These are phyloP conservation scores for Brettanomyces bruxellensis DNA, from an alignment of 805 yeast species.

Conservation along the genomic window DNA sequence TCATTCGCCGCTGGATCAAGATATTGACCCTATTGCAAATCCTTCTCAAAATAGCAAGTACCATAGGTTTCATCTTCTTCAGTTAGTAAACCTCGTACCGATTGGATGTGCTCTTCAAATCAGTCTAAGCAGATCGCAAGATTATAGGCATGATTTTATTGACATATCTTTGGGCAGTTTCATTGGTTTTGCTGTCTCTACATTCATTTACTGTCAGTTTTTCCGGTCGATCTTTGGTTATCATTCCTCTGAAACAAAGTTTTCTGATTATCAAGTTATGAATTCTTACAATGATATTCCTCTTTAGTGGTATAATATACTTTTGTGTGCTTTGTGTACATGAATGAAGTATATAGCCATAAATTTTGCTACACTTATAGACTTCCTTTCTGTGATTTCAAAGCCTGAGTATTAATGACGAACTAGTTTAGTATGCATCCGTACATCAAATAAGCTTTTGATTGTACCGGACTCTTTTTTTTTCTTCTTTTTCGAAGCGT, in stretches of 20 bases:
- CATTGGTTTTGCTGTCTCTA: slow-evolving; percentile 51
- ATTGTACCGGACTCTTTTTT: too few species aligned
- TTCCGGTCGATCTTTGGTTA: slow-evolving; percentile 11
- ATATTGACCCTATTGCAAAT: neutral
- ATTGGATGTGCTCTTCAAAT: slow-evolving; percentile 57
- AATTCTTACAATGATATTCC: slow-evolving; percentile 4
- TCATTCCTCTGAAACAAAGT: slow-evolving; percentile 3
- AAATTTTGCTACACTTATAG: too few species aligned
- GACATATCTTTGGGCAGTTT: slow-evolving; percentile 68
- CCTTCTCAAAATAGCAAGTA: neutral
- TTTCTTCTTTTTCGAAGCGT: too few species aligned
- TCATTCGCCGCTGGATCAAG: slow-evolving; percentile 1
- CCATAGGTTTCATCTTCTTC: slow-evolving; percentile 6
- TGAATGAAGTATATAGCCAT: too few species aligned
- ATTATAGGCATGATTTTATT: slow-evolving; percentile 83
- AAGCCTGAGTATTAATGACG: too few species aligned
- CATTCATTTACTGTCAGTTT: slow-evolving; percentile 17
- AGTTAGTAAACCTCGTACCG: slow-evolving; percentile 31
- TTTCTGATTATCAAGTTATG: slow-evolving; percentile 2
- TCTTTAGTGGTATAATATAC: neutral
- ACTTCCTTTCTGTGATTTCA: too few species aligned
- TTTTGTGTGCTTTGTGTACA: too few species aligned
- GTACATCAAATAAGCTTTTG: too few species aligned
- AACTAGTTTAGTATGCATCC: too few species aligned
- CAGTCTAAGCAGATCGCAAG: slow-evolving; percentile 77